Percentiles rank a stretch among this genome's conserved stretches.
Conservation (phyloP, 2,329 filamentous ascomycete species). For the Periconia digitata region DNA sequence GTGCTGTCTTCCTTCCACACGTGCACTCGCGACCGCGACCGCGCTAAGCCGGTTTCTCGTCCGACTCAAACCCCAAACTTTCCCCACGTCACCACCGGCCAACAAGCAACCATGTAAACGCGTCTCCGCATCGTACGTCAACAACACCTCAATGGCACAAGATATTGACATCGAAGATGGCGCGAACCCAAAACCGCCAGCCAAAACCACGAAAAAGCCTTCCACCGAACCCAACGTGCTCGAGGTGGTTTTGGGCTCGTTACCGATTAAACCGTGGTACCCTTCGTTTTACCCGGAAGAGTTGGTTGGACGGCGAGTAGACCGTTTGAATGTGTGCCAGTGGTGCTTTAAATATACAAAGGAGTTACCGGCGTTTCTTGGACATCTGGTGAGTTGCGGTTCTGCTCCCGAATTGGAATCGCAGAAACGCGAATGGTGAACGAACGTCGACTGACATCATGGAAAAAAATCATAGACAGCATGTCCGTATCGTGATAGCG, state of each 20-base stretch:
- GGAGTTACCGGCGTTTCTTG: conserved; percentile 51
- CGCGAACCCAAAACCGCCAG: conserved; percentile 11
- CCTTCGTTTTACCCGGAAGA: conserved; percentile 84
- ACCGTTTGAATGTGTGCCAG: conserved; percentile 79
- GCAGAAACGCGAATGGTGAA: neutral
- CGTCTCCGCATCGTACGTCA: neutral
- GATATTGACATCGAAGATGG: conserved; percentile 22
- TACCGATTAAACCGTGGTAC: conserved; percentile 89
- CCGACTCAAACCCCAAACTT: neutral
- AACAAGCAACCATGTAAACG: conserved; percentile 8
- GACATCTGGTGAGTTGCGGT: conserved; percentile 40
- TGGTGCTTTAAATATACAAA: conserved; percentile 93
- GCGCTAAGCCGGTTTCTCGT: neutral
- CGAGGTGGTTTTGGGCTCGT: conserved; percentile 80
- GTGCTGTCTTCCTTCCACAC: too few species aligned
- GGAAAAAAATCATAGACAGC: conserved; percentile 43
- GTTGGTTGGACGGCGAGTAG: conserved; percentile 46
- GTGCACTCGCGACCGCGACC: neutral
- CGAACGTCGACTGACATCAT: neutral
- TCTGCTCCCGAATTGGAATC: neutral
- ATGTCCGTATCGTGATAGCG: conserved; percentile 44
- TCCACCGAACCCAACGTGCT: conserved; percentile 73
- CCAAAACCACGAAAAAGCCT: conserved; percentile 19
- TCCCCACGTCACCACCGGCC: neutral
- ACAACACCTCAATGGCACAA: conserved; percentile 22